phyloP scores from a whole-genome alignment of 371 early-diverging fungal genomes.

The Mortierella sp. region DNA sequence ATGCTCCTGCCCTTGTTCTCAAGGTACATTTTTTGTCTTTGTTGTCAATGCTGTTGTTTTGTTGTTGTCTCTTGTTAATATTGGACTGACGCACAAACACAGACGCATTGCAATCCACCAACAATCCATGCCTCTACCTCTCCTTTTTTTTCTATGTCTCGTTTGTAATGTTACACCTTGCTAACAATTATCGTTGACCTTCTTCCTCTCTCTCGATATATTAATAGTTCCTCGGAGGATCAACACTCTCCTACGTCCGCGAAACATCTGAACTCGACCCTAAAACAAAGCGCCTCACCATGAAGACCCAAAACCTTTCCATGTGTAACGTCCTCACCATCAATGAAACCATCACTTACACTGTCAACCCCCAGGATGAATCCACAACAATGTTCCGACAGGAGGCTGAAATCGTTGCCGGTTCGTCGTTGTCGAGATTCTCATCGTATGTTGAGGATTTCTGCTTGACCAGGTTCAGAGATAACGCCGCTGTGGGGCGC shows the following conservation, averaged over 20 bases:
- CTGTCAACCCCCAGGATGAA: slow-evolving; percentile 50
- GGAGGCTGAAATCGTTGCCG: slow-evolving; percentile 85
- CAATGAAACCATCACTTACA: slow-evolving; percentile 89
- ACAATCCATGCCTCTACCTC: background rate
- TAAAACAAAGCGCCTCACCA: slow-evolving; percentile 73
- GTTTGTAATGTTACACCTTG: background rate
- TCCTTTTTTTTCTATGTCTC: background rate
- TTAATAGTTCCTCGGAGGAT: slow-evolving; percentile 73
- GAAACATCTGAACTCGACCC: slow-evolving; percentile 92
- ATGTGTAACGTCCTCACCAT: slow-evolving; percentile 83
- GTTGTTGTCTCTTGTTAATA: background rate
- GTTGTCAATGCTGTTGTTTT: no score
- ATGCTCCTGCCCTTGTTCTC: slow-evolving; percentile 82
- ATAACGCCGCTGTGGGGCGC: slow-evolving; percentile 86
- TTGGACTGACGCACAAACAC: background rate
- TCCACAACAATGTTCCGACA: slow-evolving; percentile 71
- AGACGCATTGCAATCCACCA: background rate
- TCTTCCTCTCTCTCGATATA: background rate
- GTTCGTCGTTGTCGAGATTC: slow-evolving; percentile 82
- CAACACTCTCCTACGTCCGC: slow-evolving; percentile 84
- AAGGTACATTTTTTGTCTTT: slow-evolving; percentile 60
- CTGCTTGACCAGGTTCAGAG: slow-evolving; percentile 87
- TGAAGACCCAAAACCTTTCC: slow-evolving; percentile 83
- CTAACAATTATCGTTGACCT: background rate
- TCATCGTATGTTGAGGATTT: slow-evolving; percentile 90